phyloP scores from a whole-genome alignment of 768 basidiomycete species.

The Cantharellus anzutake region DNA sequence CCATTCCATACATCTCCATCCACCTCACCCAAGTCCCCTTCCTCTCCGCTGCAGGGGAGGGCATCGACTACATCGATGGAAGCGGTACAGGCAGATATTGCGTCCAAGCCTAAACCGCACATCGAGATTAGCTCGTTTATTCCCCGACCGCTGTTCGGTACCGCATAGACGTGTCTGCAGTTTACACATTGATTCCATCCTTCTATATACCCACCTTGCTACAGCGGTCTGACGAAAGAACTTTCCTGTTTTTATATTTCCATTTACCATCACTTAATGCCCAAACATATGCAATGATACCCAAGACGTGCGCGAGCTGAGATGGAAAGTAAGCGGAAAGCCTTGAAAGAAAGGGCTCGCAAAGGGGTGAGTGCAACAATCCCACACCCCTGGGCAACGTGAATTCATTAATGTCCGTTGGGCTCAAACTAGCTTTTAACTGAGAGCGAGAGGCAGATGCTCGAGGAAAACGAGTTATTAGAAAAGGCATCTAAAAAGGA shows the following conservation, averaged over 20 bases:
- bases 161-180: conserved; percentile 27
- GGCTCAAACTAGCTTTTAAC: conserved; percentile 27
- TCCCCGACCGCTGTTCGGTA: conserved; percentile 47
- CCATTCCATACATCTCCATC: conserved; percentile 11
- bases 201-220: background rate
- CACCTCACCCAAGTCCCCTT: conserved; percentile 11
- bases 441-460: conserved; percentile 41
- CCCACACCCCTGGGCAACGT: background rate
- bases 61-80: conserved; percentile 9
- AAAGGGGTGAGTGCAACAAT: conserved; percentile 39
- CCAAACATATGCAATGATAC: conserved; percentile 2
- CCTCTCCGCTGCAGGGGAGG: conserved; percentile 5
- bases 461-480: conserved; percentile 31
- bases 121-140: conserved; percentile 26
- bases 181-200: background rate
- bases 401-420: too few relatives aligned
- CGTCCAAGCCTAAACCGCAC: conserved; percentile 18
- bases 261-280: background rate
- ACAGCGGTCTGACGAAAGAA: background rate
- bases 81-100: conserved; percentile 14
- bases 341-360: conserved; percentile 51
- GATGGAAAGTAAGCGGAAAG: conserved; percentile 46
- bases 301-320: conserved; percentile 25
- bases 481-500: conserved; percentile 19
- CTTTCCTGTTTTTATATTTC: background rate